Conservation (phyloP, 208 protist species). For the Endotrypanum monterogeii region DNA sequence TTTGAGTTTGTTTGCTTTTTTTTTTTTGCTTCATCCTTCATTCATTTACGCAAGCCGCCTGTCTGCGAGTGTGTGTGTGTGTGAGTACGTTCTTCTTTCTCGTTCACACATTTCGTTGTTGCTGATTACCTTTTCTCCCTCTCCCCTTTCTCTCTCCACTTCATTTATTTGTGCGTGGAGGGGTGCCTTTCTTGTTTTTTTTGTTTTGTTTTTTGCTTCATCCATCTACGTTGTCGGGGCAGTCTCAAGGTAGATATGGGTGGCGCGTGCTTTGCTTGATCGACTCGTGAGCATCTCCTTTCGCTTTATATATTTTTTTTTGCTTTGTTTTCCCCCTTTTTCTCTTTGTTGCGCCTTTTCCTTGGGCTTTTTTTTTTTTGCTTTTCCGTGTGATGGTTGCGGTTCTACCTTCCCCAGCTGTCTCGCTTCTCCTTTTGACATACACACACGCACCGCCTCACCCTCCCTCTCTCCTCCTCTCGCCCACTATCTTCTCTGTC, state of each 20-base stretch:
- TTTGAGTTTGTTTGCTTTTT: slow-evolving; percentile 14
- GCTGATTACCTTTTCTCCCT: slow-evolving; percentile 7
- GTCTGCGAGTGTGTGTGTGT: neutral
- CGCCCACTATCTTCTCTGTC: neutral
- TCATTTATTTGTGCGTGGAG: too few species aligned
- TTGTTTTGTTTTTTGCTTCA: slow-evolving; percentile 10
- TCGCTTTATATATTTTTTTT: neutral
- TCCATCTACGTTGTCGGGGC: slow-evolving; percentile 1
- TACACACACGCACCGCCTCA: neutral
- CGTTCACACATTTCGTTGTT: slow-evolving; percentile 1
- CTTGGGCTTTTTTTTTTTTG: neutral
- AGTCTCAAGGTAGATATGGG: neutral
- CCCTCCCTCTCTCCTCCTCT: neutral
- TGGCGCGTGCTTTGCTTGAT: neutral
- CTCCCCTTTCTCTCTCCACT: too few species aligned
- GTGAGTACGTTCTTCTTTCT: neutral
- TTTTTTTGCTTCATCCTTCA: slow-evolving; percentile 10
- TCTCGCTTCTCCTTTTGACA: slow-evolving; percentile 12
- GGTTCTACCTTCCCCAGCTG: neutral
- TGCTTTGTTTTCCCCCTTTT: neutral
- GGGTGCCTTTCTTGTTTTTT: slow-evolving; percentile 19
- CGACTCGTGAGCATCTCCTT: neutral
- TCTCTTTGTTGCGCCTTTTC: neutral
- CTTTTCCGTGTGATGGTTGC: too few species aligned
- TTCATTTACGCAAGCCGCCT: too few species aligned